Percentiles rank a stretch among this genome's conserved stretches.
Evolutionary conservation across 768 basidiomycete genomes (phyloP).

Genomic region (Psilocybe cyanescens): DNA sequence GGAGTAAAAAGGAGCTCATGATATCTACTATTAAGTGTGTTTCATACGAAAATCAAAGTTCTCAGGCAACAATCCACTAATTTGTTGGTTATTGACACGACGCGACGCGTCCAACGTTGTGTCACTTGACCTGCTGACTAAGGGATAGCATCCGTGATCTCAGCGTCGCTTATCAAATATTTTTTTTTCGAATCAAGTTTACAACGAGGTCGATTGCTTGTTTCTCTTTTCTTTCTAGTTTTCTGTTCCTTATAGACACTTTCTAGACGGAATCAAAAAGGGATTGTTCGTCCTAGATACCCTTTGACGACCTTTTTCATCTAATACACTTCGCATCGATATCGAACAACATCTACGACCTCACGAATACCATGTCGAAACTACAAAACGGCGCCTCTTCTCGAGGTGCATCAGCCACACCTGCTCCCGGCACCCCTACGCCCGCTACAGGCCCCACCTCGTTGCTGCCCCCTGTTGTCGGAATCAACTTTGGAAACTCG

Average conservation of each 20-base stretch:
- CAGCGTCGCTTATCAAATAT: neutral
- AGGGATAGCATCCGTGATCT: neutral
- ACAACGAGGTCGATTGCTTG: neutral
- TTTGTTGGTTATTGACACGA: neutral
- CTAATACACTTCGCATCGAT: neutral
- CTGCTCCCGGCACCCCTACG: neutral
- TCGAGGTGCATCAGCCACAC: neutral
- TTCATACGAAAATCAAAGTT: no score
- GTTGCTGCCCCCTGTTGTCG: conserved; percentile 67
- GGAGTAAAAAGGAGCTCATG: no score
- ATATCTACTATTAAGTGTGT: no score
- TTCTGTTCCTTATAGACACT: neutral
- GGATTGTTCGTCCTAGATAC: neutral
- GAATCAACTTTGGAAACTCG: conserved; percentile 96
- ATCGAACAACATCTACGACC: neutral
- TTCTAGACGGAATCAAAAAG: conserved; percentile 4
- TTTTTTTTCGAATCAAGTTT: neutral
- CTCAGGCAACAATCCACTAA: no score
- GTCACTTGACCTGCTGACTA: conserved; percentile 1
- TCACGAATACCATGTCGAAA: conserved; percentile 3
- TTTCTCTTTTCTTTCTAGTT: neutral
- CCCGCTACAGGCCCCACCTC: neutral
- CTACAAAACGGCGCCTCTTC: neutral
- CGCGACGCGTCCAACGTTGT: neutral
- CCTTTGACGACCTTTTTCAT: neutral